Base-by-base conservation (phyloP, 352 stramenopile species). In the Hyaloperonospora brassicae region DNA sequence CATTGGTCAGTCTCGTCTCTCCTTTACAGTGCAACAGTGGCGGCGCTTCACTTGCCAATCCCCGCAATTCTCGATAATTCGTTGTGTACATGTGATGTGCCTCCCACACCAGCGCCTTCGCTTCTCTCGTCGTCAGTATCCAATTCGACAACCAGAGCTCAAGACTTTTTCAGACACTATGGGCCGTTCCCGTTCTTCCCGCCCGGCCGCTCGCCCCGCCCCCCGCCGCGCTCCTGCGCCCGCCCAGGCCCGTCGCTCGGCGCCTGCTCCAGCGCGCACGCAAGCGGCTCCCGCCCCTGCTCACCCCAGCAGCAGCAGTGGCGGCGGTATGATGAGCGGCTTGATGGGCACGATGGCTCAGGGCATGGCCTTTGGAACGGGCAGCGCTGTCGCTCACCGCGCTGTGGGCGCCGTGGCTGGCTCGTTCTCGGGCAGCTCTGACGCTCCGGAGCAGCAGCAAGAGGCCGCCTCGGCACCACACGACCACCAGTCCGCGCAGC, bases 281-380 rank as follows among this genome's bases (percentile, higher is more conserved):
- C 77, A 85, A 54, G 57, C 72, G 5, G 72, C 79, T 0, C 73
- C 77, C 31, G 50, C 79, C 25, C 78, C 81, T 39, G 75, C 72
- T 1, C 77, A 76, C 14, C 65, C 64, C 41, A 76, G 76, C 59
- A 64, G 70, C 57, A 67, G 71, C 57, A 39, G 34, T 39, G 67
- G 75, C 36, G 80, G 81, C 46, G 73, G 79, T 52, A 98, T 98
- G 91, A 86, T 98, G 58, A 76, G 86, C 38, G 94, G 94, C 35
- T 94, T 98, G 63, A 96, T 96, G 69, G 84, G 86, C 58, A 98
- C 93, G 31, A 96, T 98, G 59, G 93, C 89, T 22, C 86, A 97
- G 73, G 96, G 96, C 57, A 98, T 98, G 89, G 95, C 95, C n/a
- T 98, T 98, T 69, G 96, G 96, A 64, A 98, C 92, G 47, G 96